Evolutionary conservation across 2,329 filamentous ascomycete species (phyloP).

Genomic region (Hymenoscyphus fructigenus): DNA sequence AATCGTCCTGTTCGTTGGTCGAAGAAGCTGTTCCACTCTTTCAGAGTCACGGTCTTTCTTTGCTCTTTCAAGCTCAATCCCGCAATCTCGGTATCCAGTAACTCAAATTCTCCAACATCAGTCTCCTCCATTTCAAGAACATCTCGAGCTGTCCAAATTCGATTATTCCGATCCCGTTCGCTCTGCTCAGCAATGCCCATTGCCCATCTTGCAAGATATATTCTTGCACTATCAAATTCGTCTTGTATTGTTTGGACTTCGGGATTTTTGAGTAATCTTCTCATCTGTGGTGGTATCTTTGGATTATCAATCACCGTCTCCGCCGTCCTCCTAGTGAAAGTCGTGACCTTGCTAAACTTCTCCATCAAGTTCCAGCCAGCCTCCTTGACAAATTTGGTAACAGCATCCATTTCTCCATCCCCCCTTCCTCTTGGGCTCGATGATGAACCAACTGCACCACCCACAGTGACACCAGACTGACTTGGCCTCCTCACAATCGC

Average conservation of each 20-base stretch:
- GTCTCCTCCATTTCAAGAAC: slow-evolving; percentile 93
- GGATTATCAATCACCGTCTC: slow-evolving; percentile 91
- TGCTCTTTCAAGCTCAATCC: slow-evolving; percentile 73
- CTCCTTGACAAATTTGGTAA: slow-evolving; percentile 92
- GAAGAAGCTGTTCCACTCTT: slow-evolving; percentile 92
- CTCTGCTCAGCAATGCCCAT: slow-evolving; percentile 99
- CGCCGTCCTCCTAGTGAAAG: slow-evolving; percentile 87
- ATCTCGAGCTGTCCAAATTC: slow-evolving; percentile 92
- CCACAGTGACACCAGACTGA: slow-evolving; percentile 33
- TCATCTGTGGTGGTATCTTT: slow-evolving; percentile 83
- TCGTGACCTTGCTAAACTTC: slow-evolving; percentile 95
- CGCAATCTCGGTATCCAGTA: slow-evolving; percentile 76
- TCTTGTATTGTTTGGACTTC: slow-evolving; percentile 95
- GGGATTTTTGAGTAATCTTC: slow-evolving; percentile 80
- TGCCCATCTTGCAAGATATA: slow-evolving; percentile 95
- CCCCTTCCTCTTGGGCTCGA: slow-evolving; percentile 42
- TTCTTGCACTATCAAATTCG: slow-evolving; percentile 92
- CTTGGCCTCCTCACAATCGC: slow-evolving; percentile 41
- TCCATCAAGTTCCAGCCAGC: slow-evolving; percentile 96
- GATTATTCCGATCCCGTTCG: slow-evolving; percentile 78
- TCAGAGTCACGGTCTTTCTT: slow-evolving; percentile 72
- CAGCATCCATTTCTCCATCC: slow-evolving; percentile 84
- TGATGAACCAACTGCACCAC: slow-evolving; percentile 40
- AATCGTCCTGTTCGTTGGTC: slow-evolving; percentile 72
- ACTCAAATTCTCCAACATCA: slow-evolving; percentile 92